phyloP scores from a whole-genome alignment of 1,284 basidiomycete species.

The Puccinia novopanici region DNA sequence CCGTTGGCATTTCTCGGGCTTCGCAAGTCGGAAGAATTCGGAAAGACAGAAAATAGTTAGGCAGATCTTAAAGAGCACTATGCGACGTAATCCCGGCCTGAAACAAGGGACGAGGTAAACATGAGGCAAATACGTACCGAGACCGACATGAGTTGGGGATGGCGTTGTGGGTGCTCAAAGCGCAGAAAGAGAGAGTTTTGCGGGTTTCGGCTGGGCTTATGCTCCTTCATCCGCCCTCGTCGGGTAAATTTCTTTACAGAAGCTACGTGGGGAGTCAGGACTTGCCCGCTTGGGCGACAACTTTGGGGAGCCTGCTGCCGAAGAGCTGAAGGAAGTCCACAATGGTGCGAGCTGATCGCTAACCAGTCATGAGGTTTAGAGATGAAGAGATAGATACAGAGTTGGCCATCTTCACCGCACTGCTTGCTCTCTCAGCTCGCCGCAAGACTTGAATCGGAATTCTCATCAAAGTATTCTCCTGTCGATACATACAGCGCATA shows the following conservation, averaged over 20 bases:
- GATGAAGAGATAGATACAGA: not conserved
- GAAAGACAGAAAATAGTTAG: not conserved
- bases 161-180: too few relatives aligned
- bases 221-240: not conserved
- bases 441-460: not conserved
- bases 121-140: too few relatives aligned
- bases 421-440: not conserved
- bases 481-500: not conserved
- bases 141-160: too few relatives aligned
- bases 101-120: not conserved
- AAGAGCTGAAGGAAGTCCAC: not conserved
- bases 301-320: not conserved
- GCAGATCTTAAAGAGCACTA: not conserved
- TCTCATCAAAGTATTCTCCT: not conserved
- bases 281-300: not conserved
- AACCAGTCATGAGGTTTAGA: too few relatives aligned
- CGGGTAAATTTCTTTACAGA: not conserved
- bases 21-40: not conserved
- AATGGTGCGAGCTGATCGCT: not conserved
- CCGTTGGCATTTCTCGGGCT: not conserved
- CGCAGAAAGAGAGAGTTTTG: too few relatives aligned
- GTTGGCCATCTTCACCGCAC: not conserved
- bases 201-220: not conserved
- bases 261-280: too few relatives aligned
- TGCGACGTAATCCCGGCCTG: not conserved